These are phyloP conservation scores for Ceriops tagal DNA, from an alignment of 345 rosid species.

Conservation along the genomic window DNA sequence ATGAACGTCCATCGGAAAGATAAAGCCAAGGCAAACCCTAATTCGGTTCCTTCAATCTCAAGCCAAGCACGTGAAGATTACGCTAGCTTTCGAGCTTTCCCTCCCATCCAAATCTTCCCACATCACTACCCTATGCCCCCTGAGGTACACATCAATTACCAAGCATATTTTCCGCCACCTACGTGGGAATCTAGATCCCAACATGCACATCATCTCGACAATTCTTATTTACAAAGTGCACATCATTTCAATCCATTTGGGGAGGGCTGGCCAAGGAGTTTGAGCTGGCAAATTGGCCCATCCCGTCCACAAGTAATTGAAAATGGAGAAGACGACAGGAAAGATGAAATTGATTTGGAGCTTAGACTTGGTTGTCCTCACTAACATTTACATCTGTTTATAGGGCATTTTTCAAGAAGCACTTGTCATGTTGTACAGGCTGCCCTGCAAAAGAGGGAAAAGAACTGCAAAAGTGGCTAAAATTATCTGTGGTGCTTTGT, in stretches of 20 bases:
- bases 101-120: constrained; percentile 28
- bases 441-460: constrained; percentile 9
- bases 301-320: constrained; percentile 27
- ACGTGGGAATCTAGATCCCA: constrained; percentile 17
- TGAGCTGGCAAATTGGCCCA: constrained; percentile 21
- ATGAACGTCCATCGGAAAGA: constrained; percentile 32
- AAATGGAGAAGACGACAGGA: constrained; percentile 14
- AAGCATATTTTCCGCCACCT: constrained; percentile 10
- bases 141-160: constrained; percentile 17
- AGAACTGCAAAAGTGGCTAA: constrained; percentile 5
- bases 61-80: constrained; percentile 25
- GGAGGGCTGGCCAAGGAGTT: constrained; percentile 20
- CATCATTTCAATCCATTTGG: constrained; percentile 25
- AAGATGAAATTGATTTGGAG: constrained; percentile 27
- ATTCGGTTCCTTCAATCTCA: constrained; percentile 18
- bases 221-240: constrained; percentile 24
- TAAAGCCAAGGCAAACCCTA: constrained; percentile 17
- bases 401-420: not conserved
- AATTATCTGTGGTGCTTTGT: not conserved
- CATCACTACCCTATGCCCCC: constrained; percentile 16
- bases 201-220: constrained; percentile 22
- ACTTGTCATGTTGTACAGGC: constrained; percentile 13
- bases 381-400: not conserved
- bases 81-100: constrained; percentile 19
- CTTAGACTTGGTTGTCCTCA: constrained; percentile 28